A percentile compares a stretch with the other conserved stretches of the same genome.
phyloP scores from a whole-genome alignment of 106 monocot genomes.

The Allium sativum region DNA sequence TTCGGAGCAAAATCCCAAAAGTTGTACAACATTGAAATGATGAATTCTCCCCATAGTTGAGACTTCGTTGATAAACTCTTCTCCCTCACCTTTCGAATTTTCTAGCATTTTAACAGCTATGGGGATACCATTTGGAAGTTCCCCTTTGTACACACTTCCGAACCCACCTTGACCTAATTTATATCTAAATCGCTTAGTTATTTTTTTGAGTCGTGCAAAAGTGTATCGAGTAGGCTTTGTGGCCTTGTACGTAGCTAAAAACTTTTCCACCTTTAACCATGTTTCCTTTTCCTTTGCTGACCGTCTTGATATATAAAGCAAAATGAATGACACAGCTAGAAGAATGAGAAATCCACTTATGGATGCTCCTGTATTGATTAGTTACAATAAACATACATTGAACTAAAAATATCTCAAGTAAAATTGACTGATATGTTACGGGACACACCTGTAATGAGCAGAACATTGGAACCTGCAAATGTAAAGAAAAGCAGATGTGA shows the following conservation, averaged over 20 bases:
- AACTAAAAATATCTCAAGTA: too few species aligned
- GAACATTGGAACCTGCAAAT: too few species aligned
- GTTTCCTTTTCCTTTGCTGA: slow-evolving; percentile 13
- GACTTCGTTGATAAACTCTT: slow-evolving; percentile 51
- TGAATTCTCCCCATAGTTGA: slow-evolving; percentile 32
- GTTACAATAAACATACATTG: too few species aligned
- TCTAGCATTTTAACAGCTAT: slow-evolving; percentile 34
- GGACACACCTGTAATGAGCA: too few species aligned
- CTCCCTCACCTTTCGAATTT: slow-evolving; percentile 20
- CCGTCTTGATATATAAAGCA: slow-evolving; percentile 9
- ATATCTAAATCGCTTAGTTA: slow-evolving; percentile 26
- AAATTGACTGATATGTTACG: too few species aligned
- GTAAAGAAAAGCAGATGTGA: too few species aligned
- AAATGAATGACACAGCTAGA: background rate
- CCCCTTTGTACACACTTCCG: slow-evolving; percentile 32
- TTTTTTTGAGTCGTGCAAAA: slow-evolving; percentile 22
- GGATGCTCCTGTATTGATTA: background rate
- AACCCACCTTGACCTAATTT: slow-evolving; percentile 39
- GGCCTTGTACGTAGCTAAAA: slow-evolving; percentile 21
- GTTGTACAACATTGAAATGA: slow-evolving; percentile 39
- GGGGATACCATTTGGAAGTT: slow-evolving; percentile 23
- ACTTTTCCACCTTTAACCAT: slow-evolving; percentile 26
- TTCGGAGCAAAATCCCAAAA: slow-evolving; percentile 42
- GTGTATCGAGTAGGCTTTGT: slow-evolving; percentile 30
- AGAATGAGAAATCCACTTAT: slow-evolving; percentile 8